phyloP scores from a whole-genome alignment of 768 basidiomycete species.

The Tephrocybe sp. region DNA sequence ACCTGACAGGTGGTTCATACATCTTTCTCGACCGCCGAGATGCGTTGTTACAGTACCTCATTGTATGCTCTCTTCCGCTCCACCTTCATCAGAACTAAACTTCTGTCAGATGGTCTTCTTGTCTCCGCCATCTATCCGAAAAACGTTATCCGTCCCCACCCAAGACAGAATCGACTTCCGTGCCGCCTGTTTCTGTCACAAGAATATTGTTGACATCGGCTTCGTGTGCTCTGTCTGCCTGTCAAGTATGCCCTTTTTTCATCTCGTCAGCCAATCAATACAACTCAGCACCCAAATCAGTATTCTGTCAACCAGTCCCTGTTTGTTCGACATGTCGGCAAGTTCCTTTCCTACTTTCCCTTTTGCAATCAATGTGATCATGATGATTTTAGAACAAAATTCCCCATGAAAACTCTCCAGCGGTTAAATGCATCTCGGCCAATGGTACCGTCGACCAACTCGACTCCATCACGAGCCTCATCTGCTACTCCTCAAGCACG shows the following conservation, averaged over 20 bases:
- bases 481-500: conserved; percentile 33
- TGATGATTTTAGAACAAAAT: conserved; percentile 72
- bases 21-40: conserved; percentile 78
- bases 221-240: conserved; percentile 99
- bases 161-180: conserved; percentile 96
- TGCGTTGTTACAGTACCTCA: conserved; percentile 89
- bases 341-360: conserved; percentile 25
- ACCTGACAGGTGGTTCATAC: conserved; percentile 93
- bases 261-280: conserved; percentile 1
- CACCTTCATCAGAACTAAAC: conserved; percentile 3
- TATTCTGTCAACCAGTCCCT: conserved; percentile 91
- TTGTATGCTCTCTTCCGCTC: conserved; percentile 39
- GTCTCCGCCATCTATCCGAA: conserved; percentile 59
- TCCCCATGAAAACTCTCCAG: conserved; percentile 89
- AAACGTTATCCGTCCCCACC: conserved; percentile 78
- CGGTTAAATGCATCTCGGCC: conserved; percentile 65
- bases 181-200: conserved; percentile 98
- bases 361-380: conserved; percentile 5
- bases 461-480: conserved; percentile 25
- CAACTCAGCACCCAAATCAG: conserved; percentile 36
- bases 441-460: conserved; percentile 21
- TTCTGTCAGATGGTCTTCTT: conserved; percentile 73
- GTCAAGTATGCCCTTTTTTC: conserved; percentile 64
- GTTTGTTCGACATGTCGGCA: conserved; percentile 94
- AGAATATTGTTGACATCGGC: conserved; percentile 92